Evolutionary conservation across 1,284 basidiomycete genomes (phyloP).

Genomic region (Trichosporon ovoides): DNA sequence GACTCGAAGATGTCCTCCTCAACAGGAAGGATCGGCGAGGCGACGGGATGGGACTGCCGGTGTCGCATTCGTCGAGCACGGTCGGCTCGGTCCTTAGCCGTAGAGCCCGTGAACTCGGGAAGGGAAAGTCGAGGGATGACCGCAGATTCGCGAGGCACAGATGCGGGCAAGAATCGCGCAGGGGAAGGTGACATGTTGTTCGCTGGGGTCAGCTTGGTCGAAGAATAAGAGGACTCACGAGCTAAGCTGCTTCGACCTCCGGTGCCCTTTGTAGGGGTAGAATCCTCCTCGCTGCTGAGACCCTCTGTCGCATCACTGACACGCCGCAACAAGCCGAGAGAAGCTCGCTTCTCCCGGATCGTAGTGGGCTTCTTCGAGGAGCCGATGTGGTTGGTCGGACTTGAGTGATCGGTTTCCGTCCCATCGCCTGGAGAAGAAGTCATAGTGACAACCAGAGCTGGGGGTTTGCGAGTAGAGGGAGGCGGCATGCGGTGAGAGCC

Average conservation of each 20-base stretch:
- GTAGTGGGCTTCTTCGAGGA: conserved; percentile 8
- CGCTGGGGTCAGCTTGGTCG: background rate
- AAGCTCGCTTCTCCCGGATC: conserved; percentile 12
- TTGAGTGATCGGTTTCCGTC: conserved; percentile 42
- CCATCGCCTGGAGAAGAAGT: conserved; percentile 41
- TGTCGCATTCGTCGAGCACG: conserved; percentile 39
- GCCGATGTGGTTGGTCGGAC: conserved; percentile 36
- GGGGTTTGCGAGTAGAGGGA: conserved; percentile 20
- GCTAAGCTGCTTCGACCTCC: conserved; percentile 18
- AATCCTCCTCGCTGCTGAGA: conserved; percentile 45
- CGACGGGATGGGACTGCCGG: conserved; percentile 45
- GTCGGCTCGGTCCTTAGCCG: conserved; percentile 25
- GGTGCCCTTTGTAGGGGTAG: conserved; percentile 45
- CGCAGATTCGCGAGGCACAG: background rate
- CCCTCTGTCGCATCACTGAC: conserved; percentile 30
- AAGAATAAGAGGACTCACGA: conserved; percentile 4
- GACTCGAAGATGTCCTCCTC: conserved; percentile 48
- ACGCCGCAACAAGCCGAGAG: conserved; percentile 35
- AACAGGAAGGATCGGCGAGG: conserved; percentile 22
- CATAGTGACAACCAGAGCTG: conserved; percentile 31
- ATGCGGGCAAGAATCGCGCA: conserved; percentile 1
- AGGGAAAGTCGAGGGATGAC: conserved; percentile 44
- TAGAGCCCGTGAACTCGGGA: conserved; percentile 38
- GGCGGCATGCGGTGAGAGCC: conserved; percentile 9
- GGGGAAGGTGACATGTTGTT: conserved; percentile 11